Evolutionary conservation across 1,284 basidiomycete species (phyloP).

Genomic region (Malassezia brasiliensis): DNA sequence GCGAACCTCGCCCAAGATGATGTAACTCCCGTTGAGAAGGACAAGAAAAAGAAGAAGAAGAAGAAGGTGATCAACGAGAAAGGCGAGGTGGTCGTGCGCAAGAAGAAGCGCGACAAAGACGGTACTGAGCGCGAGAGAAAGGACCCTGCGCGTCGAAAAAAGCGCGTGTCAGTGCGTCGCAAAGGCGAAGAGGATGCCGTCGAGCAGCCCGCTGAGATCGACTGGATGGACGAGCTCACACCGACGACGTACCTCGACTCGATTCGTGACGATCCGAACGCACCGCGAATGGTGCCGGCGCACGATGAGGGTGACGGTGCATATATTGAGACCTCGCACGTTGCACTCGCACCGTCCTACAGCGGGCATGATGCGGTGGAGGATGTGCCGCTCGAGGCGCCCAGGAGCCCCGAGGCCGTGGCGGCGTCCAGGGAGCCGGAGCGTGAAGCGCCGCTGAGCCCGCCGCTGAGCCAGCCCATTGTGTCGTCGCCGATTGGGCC

Average conservation of each 20-base stretch:
- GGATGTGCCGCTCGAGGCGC: neutral
- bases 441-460: neutral
- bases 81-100: neutral
- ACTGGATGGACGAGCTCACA: slow-evolving; percentile 1
- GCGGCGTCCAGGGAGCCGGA: neutral
- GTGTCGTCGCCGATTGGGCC: neutral
- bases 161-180: neutral
- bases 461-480: neutral
- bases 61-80: neutral
- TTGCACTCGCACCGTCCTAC: neutral
- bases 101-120: slow-evolving; percentile 12
- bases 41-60: neutral
- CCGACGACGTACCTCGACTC: slow-evolving; percentile 9
- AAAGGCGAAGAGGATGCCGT: neutral
- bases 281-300: neutral
- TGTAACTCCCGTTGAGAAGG: slow-evolving; percentile 2
- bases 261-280: neutral
- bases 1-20: slow-evolving; percentile 11
- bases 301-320: neutral
- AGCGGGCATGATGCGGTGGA: neutral
- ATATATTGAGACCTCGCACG: neutral
- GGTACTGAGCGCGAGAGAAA: neutral
- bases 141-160: neutral
- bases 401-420: neutral
- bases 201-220: slow-evolving; percentile 6